phyloP scores from a whole-genome alignment of 768 basidiomycete genomes.

The Tulasnella sp. region DNA sequence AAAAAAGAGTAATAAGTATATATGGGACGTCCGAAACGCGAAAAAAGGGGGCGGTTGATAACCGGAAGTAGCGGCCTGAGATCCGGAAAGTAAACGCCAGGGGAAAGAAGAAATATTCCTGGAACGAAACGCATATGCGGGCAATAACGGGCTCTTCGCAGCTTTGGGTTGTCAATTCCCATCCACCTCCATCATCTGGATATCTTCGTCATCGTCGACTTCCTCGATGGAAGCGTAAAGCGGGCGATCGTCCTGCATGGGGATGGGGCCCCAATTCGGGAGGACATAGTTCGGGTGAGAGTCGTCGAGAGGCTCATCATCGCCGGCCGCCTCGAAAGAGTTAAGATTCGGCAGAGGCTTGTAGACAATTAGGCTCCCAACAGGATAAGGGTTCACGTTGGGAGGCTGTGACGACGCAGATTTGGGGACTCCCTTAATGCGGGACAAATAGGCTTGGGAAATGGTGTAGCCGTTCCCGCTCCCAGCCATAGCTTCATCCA shows the following conservation, averaged over 20 bases:
- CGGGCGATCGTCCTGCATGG: not conserved
- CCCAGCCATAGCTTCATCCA: slow-evolving; percentile 15
- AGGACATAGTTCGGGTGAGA: not conserved
- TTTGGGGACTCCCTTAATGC: slow-evolving; percentile 26
- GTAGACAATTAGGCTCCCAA: not conserved
- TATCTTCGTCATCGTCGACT: slow-evolving; percentile 30
- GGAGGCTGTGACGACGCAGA: not conserved
- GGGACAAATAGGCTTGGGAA: slow-evolving; percentile 24
- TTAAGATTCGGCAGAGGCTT: not conserved
- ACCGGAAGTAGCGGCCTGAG: not conserved
- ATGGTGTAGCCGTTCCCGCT: slow-evolving; percentile 11
- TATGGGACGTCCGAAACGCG: not conserved
- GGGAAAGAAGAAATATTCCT: not conserved
- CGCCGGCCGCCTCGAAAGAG: not conserved
- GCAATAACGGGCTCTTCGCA: no score
- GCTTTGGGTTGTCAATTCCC: not conserved
- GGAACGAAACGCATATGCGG: not conserved
- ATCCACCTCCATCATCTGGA: slow-evolving; percentile 29
- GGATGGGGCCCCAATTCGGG: not conserved
- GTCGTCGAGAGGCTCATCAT: not conserved
- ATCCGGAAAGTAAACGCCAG: not conserved
- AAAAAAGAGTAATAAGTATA: slow-evolving; percentile 14
- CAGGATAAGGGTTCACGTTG: slow-evolving; percentile 2
- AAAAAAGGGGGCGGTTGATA: not conserved
- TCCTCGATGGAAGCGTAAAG: slow-evolving; percentile 21